These are phyloP conservation scores for Leucogyrophana mollusca DNA, from an alignment of 768 basidiomycete genomes.

Conservation along the genomic window DNA sequence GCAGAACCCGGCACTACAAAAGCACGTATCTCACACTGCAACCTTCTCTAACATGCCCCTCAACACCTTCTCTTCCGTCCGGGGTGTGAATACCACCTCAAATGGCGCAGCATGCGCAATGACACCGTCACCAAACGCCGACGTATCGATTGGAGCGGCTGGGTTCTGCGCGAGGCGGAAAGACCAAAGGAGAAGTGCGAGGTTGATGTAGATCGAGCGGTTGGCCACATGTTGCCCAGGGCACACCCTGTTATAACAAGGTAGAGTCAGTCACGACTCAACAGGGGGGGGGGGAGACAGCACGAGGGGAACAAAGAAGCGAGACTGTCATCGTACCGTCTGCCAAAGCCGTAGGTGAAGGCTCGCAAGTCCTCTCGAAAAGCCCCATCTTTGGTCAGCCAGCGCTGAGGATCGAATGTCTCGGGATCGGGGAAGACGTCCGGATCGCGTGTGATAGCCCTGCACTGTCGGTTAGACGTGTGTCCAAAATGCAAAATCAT, in stretches of 20 bases:
- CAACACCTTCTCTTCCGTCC: conserved; percentile 22
- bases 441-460: conserved; percentile 52
- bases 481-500: too few relatives aligned
- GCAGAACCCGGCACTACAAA: too few relatives aligned
- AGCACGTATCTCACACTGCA: too few relatives aligned
- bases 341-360: conserved; percentile 55
- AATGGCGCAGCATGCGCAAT: conserved; percentile 60
- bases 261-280: background rate
- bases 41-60: conserved; percentile 13
- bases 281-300: background rate
- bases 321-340: too few relatives aligned
- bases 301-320: too few relatives aligned
- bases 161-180: conserved; percentile 52
- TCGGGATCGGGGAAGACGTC: conserved; percentile 50
- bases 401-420: conserved; percentile 54
- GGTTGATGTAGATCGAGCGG: conserved; percentile 57
- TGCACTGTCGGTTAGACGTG: too few relatives aligned
- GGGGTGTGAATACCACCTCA: conserved; percentile 50
- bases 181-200: conserved; percentile 60
- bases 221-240: conserved; percentile 51
- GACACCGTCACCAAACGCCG: conserved; percentile 55
- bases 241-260: conserved; percentile 43
- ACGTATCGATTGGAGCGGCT: conserved; percentile 49
- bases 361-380: conserved; percentile 45
- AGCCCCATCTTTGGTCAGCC: conserved; percentile 43